Evolutionary conservation across 371 early-diverging fungal species (phyloP), one percentile per base, ranked within the genome.

Genomic region (Apophysomyces ossiformis): DNA sequence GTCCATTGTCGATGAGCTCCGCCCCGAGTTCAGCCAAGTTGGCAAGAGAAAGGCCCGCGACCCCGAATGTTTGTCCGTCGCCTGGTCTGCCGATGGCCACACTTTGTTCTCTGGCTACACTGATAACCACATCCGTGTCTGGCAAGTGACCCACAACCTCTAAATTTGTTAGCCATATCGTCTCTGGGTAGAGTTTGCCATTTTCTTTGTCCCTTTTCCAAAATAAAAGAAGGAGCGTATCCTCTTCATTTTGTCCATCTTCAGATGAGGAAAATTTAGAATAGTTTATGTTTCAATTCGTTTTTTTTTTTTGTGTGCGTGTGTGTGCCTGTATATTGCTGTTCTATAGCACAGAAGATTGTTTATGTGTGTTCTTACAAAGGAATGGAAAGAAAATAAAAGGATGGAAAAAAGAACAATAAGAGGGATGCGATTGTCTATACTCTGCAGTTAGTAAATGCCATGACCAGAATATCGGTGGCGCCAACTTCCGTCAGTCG

Each of bases 71-170:
- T 87, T 95, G 79, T 95, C 96, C 74, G 86, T 98, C 61, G 95
- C 96, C 79, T 97, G 97, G 98, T 94, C 94, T 71, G 90, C 94
- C 66, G 98, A 99, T 83, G 97, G 99, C 75, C 89, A 89, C 79
- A 94, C 95, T 62, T 88, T 99, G 77, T 96, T 96, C 81, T 89
- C 96, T 83, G 99, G 99, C 64, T 97, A 97, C 93, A 91, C 96
- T 70, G 98, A 96, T 83, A 88, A 89, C 84, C 67, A 87, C 66
- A 94, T 97, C 88, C 90, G 95, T 69, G 95, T 95, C 82, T 96
- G 93, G 94, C 85, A 89, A 73, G 89, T 93, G 72, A 82, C 86
- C 72, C 87, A 85, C 76, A 70, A 76, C 62, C 73, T 79, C 58
- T 79, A 79, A 72, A 59, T 26, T n/a, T n/a, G 7, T 18, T 7